phyloP scores from a whole-genome alignment of 768 basidiomycete species.

The Lactarius evosmus region DNA sequence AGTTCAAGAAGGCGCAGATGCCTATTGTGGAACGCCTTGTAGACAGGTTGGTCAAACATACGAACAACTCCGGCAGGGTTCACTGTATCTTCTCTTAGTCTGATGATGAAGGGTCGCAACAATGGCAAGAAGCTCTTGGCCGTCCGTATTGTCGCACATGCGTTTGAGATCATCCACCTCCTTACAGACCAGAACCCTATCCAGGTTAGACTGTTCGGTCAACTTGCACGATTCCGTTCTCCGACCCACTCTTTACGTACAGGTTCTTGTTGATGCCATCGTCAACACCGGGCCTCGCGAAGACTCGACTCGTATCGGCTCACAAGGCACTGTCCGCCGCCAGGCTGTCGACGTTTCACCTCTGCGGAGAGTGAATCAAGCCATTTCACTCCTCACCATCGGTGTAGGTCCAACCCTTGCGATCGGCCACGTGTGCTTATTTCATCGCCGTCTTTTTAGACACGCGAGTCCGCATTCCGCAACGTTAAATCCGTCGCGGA shows the following conservation, averaged over 20 bases:
- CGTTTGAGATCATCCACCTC: constrained; percentile 99
- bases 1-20: constrained; percentile 99
- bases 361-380: constrained; percentile 96
- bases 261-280: constrained; percentile 97
- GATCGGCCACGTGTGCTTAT: not conserved
- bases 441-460: constrained; percentile 46
- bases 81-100: constrained; percentile 42
- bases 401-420: constrained; percentile 60
- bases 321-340: constrained; percentile 98
- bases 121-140: constrained; percentile 99
- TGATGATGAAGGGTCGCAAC: constrained; percentile 99
- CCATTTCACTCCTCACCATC: constrained; percentile 89
- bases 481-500: constrained; percentile 99
- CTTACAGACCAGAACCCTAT: constrained; percentile 99
- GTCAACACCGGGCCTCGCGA: constrained; percentile 99
- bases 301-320: constrained; percentile 99
- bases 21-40: constrained; percentile 99
- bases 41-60: constrained; percentile 64
- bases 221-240: not conserved
- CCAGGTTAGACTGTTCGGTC: constrained; percentile 56
- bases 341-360: constrained; percentile 99
- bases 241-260: not conserved
- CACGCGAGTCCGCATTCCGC: constrained; percentile 99
- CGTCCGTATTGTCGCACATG: constrained; percentile 98
- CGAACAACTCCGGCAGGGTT: not conserved